phyloP scores from a whole-genome alignment of 805 yeast species.

The Monosporozyma unispora region DNA sequence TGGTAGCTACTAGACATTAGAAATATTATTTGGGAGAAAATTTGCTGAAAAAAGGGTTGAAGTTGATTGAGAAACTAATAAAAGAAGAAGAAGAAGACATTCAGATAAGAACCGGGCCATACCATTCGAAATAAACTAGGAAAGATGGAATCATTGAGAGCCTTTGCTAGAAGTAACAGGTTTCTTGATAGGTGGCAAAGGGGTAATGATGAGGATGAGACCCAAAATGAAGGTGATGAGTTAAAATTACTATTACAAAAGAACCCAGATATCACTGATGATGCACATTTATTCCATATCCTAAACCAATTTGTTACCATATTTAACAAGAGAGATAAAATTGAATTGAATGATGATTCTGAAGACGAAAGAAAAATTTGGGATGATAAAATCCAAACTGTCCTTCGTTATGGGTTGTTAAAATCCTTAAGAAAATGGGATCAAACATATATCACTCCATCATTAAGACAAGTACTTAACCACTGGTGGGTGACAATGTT shows the following conservation, averaged over 20 bases:
- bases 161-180: conserved; percentile 6
- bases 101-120: too few species aligned
- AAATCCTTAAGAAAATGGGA: conserved; percentile 2
- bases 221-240: background rate
- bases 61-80: background rate
- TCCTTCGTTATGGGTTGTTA: conserved; percentile 3
- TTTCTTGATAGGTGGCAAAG: conserved; percentile 1
- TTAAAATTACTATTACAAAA: background rate
- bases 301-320: conserved; percentile 18
- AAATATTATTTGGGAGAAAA: too few species aligned
- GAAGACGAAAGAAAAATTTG: background rate
- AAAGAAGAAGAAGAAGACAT: too few species aligned
- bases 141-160: conserved; percentile 9
- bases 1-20: background rate
- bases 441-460: background rate
- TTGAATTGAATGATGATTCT: conserved; percentile 3
- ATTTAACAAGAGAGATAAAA: conserved; percentile 8
- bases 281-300: conserved; percentile 16
- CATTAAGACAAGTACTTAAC: conserved; percentile 13
- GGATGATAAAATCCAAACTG: conserved; percentile 2
- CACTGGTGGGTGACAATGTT: conserved; percentile 29
- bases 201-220: background rate
- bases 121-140: too few species aligned
- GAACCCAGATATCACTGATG: conserved; percentile 7
- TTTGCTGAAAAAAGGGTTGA: too few species aligned